phyloP scores from a whole-genome alignment of 495 filamentous ascomycete species.

The Trichoderma parareesei region DNA sequence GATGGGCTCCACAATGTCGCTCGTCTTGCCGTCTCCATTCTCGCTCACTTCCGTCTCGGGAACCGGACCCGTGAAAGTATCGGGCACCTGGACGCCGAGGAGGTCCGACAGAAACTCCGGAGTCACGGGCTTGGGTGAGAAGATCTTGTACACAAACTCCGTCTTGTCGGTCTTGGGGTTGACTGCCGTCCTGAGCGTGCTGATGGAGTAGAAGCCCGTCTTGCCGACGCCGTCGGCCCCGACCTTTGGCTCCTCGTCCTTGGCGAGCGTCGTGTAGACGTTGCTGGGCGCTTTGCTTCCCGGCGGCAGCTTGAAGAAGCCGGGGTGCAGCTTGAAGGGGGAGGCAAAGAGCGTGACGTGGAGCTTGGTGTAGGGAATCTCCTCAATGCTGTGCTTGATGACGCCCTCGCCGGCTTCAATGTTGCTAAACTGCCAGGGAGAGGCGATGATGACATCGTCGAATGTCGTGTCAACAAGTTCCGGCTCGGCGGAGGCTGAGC shows the following conservation, averaged over 20 bases:
- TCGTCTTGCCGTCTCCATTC: not conserved
- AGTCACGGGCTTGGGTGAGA: conserved; percentile 65
- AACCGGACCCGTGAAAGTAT: conserved; percentile 19
- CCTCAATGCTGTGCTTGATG: conserved; percentile 44
- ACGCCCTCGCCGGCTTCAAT: conserved; percentile 27
- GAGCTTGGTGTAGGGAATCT: conserved; percentile 68
- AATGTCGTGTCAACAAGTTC: conserved; percentile 37
- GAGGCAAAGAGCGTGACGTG: conserved; percentile 83
- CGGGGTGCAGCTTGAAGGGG: conserved; percentile 53
- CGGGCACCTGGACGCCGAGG: conserved; percentile 38
- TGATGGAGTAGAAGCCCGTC: conserved; percentile 82
- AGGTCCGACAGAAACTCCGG: conserved; percentile 51
- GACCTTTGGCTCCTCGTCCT: conserved; percentile 39
- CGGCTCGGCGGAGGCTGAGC: not conserved
- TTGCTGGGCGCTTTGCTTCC: conserved; percentile 51
- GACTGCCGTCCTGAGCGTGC: conserved; percentile 55
- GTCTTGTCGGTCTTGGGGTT: conserved; percentile 43
- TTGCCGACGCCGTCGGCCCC: conserved; percentile 52
- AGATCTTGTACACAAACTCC: conserved; percentile 94
- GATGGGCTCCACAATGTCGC: conserved; percentile 37
- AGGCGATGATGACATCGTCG: conserved; percentile 74
- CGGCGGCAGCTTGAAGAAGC: conserved; percentile 57
- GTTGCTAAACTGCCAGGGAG: conserved; percentile 54
- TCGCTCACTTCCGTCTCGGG: not conserved
- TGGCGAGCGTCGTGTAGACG: conserved; percentile 77